phyloP scores from a whole-genome alignment of 441 rosid genomes.

The Pelargonium citronellum region DNA sequence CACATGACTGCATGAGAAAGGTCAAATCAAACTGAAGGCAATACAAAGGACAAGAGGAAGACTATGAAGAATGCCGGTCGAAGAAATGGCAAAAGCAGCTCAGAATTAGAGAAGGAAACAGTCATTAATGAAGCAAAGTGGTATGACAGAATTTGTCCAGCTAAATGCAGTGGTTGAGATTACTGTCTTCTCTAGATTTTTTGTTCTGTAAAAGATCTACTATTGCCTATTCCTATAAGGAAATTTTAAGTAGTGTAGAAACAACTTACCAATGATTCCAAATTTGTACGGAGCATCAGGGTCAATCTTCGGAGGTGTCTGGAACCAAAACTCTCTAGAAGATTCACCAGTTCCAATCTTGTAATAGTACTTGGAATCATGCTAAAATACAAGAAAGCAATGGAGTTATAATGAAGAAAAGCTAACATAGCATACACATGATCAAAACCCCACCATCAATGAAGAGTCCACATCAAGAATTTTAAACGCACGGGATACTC shows the following conservation, averaged over 20 bases:
- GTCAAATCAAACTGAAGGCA: not conserved
- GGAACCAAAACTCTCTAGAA: constrained; percentile 61
- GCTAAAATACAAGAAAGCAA: constrained; percentile 28
- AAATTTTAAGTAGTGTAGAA: not conserved
- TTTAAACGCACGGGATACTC: no score
- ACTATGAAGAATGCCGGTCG: not conserved
- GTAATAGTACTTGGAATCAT: constrained; percentile 58
- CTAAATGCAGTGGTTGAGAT: not conserved
- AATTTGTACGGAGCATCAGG: constrained; percentile 64
- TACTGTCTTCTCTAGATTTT: not conserved
- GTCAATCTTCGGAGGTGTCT: constrained; percentile 54
- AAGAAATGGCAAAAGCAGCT: not conserved
- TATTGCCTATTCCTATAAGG: not conserved
- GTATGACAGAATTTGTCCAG: not conserved
- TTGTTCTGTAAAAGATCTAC: not conserved
- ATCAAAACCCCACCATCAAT: not conserved
- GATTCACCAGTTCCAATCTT: constrained; percentile 52
- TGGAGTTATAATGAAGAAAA: not conserved
- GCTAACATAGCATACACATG: no score
- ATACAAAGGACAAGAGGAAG: not conserved
- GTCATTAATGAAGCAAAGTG: no score
- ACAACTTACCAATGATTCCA: constrained; percentile 59
- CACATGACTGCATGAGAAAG: no score
- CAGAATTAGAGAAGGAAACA: not conserved
- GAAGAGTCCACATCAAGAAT: not conserved